A percentile compares a stretch with the other conserved stretches of the same genome.
Evolutionary conservation across 495 filamentous ascomycete genomes (phyloP).

Genomic region (Penicillium steckii): DNA sequence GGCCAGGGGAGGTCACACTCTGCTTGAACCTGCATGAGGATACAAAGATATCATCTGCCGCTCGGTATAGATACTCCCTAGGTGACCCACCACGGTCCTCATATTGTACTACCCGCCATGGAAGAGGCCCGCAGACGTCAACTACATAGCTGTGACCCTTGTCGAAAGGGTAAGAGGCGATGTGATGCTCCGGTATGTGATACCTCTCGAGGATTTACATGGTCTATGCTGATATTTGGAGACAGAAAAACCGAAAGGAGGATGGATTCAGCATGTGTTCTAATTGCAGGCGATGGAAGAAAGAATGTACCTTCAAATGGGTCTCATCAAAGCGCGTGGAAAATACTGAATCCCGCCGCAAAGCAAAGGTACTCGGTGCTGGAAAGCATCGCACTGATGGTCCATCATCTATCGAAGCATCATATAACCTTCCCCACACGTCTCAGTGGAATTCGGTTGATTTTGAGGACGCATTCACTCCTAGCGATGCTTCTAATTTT

Average conservation of each 20-base stretch:
- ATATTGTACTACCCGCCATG: neutral
- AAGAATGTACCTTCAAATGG: conserved; percentile 34
- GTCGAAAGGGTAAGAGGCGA: conserved; percentile 42
- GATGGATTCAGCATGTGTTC: conserved; percentile 20
- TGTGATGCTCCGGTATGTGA: conserved; percentile 36
- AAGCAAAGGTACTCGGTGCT: neutral
- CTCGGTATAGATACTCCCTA: neutral
- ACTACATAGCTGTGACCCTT: conserved; percentile 42
- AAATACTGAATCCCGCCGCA: neutral
- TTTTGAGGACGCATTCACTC: neutral
- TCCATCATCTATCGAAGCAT: neutral
- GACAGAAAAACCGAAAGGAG: neutral
- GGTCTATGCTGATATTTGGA: neutral
- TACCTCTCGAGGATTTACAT: neutral
- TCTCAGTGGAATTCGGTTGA: neutral
- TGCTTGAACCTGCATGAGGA: neutral
- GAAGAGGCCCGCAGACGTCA: conserved; percentile 26
- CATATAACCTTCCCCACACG: neutral
- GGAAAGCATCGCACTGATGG: neutral
- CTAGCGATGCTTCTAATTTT: neutral
- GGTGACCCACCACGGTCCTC: neutral
- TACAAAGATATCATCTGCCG: neutral
- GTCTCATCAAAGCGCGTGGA: conserved; percentile 8
- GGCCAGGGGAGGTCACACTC: neutral
- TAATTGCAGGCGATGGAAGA: conserved; percentile 28